These are phyloP conservation scores for Trichoderma sp. DNA, from an alignment of 2,329 filamentous ascomycete genomes.

Conservation along the genomic window DNA sequence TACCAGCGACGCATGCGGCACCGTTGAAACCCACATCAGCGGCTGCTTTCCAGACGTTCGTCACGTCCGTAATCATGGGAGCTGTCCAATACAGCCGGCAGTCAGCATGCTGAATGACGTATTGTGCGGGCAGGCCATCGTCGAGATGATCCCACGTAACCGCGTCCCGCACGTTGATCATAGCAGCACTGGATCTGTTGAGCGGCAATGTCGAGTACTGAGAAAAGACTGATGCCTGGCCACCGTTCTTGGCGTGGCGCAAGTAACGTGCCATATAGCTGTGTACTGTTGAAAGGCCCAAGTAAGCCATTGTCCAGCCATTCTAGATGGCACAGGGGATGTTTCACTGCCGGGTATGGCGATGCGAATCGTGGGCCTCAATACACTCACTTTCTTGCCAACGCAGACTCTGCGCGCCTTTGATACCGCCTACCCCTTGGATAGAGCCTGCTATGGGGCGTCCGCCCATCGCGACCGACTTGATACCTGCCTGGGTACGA, in stretches of 20 bases:
- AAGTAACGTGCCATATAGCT: no score
- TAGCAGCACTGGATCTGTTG: slow-evolving; percentile 39
- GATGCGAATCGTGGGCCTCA: no score
- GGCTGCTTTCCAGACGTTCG: slow-evolving; percentile 51
- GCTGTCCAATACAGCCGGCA: slow-evolving; percentile 56
- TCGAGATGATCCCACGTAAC: slow-evolving; percentile 43
- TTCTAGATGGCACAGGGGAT: no score
- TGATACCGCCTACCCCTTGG: slow-evolving; percentile 57
- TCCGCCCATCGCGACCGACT: slow-evolving; percentile 55
- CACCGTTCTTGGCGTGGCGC: no score
- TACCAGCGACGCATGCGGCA: slow-evolving; percentile 45
- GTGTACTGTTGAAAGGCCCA: no score
- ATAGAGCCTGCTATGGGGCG: slow-evolving; percentile 51
- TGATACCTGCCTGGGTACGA: slow-evolving; percentile 54
- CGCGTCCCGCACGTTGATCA: slow-evolving; percentile 46
- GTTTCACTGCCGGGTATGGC: no score
- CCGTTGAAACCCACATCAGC: slow-evolving; percentile 47
- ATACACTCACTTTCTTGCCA: no score
- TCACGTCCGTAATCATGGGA: slow-evolving; percentile 51
- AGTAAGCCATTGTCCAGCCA: no score
- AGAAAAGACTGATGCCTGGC: no score
- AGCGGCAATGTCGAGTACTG: slow-evolving; percentile 36
- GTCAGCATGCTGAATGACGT: slow-evolving; percentile 50
- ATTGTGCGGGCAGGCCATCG: slow-evolving; percentile 52
- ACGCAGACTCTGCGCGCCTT: slow-evolving; percentile 49